Percentiles rank a stretch among this genome's conserved stretches.
These are phyloP conservation scores for Lanmaoa rubissima DNA, from an alignment of 768 basidiomycete species.

Conservation along the genomic window DNA sequence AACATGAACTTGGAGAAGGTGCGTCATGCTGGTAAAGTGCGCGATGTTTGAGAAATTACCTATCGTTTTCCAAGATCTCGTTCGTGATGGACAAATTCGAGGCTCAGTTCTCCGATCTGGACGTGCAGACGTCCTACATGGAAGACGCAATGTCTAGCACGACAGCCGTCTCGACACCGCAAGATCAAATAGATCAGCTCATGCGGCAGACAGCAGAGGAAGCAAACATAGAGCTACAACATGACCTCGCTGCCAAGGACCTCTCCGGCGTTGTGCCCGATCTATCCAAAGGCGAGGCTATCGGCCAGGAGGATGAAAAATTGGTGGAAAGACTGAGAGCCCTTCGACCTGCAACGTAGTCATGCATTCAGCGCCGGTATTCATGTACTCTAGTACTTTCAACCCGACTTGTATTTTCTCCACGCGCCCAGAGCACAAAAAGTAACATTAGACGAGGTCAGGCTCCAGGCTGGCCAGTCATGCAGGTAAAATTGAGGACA, in stretches of 20 bases:
- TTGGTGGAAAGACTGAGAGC: slow-evolving; percentile 88
- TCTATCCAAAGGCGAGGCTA: slow-evolving; percentile 46
- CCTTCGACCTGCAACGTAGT: slow-evolving; percentile 70
- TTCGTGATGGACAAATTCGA: slow-evolving; percentile 99
- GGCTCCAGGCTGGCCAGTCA: slow-evolving; percentile 6
- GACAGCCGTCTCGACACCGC: slow-evolving; percentile 89
- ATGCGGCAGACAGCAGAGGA: slow-evolving; percentile 96
- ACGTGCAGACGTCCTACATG: slow-evolving; percentile 98
- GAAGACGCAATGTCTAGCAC: slow-evolving; percentile 94
- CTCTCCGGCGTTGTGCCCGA: slow-evolving; percentile 56
- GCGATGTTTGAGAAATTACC: background rate
- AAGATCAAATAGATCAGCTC: slow-evolving; percentile 93
- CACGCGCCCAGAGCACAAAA: background rate
- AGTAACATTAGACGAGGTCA: slow-evolving; percentile 9
- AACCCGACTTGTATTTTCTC: background rate
- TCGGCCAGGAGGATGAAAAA: slow-evolving; percentile 75
- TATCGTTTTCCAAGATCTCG: slow-evolving; percentile 66
- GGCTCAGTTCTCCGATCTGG: slow-evolving; percentile 91
- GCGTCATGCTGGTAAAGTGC: slow-evolving; percentile 25
- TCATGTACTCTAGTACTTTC: slow-evolving; percentile 11
- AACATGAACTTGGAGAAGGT: slow-evolving; percentile 98
- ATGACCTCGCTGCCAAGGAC: slow-evolving; percentile 75
- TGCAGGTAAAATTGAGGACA: slow-evolving; percentile 2
- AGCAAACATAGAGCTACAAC: slow-evolving; percentile 91
- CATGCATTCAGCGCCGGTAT: background rate